These are phyloP conservation scores for Exophiala xenobiotica DNA, from an alignment of 2,329 filamentous ascomycete species.

Conservation along the genomic window DNA sequence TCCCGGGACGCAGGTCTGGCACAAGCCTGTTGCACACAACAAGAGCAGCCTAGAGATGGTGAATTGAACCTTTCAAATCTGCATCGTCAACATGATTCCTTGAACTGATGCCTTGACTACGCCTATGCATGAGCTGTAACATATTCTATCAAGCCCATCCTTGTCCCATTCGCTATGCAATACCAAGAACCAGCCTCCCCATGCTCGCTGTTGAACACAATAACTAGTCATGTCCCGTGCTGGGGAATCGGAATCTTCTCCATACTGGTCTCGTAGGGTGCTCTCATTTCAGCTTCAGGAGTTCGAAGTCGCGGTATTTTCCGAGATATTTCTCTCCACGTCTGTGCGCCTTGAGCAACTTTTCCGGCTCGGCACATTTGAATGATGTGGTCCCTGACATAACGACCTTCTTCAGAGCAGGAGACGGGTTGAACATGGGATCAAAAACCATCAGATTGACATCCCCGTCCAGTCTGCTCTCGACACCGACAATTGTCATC, in stretches of 20 bases:
- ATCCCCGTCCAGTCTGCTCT: constrained; percentile 62
- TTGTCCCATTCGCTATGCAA: constrained; percentile 23
- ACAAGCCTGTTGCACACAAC: no score
- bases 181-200: constrained; percentile 1
- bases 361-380: constrained; percentile 48
- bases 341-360: constrained; percentile 70
- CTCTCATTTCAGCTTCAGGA: constrained; percentile 58
- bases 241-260: no score
- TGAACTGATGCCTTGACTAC: no score
- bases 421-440: constrained; percentile 73
- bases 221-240: no score
- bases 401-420: constrained; percentile 59
- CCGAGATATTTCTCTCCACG: constrained; percentile 66
- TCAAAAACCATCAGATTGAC: constrained; percentile 81
- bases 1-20: no score
- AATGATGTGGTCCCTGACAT: constrained; percentile 38
- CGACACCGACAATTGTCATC: constrained; percentile 82
- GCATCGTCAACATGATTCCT: no score
- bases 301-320: constrained; percentile 74
- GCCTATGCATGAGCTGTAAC: no score
- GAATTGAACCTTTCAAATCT: no score
- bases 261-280: no score
- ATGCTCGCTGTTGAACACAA: no score
- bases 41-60: no score
- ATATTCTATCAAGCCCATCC: no score